Conservation (phyloP, 768 basidiomycete species). For the Lactarius tabidus region DNA sequence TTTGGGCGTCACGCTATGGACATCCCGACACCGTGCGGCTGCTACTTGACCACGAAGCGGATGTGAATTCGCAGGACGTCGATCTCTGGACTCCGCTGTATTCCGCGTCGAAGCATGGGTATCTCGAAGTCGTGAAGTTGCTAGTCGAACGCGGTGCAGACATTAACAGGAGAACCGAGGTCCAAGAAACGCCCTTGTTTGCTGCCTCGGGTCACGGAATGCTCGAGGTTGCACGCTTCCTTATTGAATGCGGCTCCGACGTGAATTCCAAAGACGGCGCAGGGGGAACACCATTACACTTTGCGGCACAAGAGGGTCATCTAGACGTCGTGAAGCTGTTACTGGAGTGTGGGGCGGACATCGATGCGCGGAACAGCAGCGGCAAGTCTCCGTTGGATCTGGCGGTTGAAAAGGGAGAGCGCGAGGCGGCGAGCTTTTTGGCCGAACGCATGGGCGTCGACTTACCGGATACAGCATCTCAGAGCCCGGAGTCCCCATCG, state of each 20-base stretch:
- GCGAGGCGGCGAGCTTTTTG: neutral
- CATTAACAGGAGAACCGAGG: neutral
- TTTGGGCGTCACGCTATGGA: neutral
- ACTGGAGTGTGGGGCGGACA: neutral
- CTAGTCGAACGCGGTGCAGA: neutral
- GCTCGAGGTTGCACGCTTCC: neutral
- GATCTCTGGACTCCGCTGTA: neutral
- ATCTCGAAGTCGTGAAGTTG: neutral
- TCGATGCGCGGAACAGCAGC: neutral
- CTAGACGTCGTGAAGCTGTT: neutral
- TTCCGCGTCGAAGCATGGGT: rapidly evolving
- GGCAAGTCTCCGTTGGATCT: neutral
- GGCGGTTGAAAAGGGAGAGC: neutral
- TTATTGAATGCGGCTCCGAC: neutral
- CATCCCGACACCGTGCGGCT: neutral
- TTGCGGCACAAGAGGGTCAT: neutral
- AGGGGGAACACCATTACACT: neutral
- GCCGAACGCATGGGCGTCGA: neutral
- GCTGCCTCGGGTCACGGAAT: neutral
- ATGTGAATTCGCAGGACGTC: neutral
- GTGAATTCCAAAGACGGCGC: neutral
- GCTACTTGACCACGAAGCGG: neutral
- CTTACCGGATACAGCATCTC: neutral
- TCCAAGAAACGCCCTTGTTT: neutral
- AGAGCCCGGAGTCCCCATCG: neutral